A percentile compares a stretch with the other conserved stretches of the same genome.
These are phyloP conservation scores for Aciculosporium take DNA, from an alignment of 2,329 filamentous ascomycete genomes.

Conservation along the genomic window DNA sequence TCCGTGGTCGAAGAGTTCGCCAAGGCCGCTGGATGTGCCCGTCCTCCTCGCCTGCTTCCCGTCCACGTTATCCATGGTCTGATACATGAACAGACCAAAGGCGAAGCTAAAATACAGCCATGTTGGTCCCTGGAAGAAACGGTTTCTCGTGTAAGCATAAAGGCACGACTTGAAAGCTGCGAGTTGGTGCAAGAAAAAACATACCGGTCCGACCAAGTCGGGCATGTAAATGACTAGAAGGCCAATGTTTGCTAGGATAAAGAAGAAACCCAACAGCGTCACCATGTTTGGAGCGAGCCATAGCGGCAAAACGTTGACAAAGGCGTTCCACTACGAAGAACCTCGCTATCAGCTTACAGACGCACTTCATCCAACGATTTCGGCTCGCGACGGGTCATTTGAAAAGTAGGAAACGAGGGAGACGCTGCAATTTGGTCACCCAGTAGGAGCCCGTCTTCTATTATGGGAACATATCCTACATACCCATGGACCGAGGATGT, in stretches of 20 bases:
- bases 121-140: conserved; percentile 48
- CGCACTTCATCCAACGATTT: too few species aligned
- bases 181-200: conserved; percentile 16
- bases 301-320: conserved; percentile 79
- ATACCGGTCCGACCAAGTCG: conserved; percentile 76
- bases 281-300: conserved; percentile 98
- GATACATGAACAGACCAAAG: conserved; percentile 94
- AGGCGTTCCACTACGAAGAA: conserved; percentile 74
- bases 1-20: conserved; percentile 95
- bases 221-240: conserved; percentile 68
- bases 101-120: conserved; percentile 97
- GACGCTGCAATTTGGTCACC: too few species aligned
- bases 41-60: conserved; percentile 94
- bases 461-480: conserved; percentile 18
- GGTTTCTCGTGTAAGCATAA: neutral
- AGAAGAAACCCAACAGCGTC: conserved; percentile 86
- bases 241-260: conserved; percentile 74
- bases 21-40: conserved; percentile 84
- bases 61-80: conserved; percentile 97
- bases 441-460: neutral
- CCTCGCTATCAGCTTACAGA: conserved; percentile 3
- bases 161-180: neutral
- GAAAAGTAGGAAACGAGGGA: too few species aligned
- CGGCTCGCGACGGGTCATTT: too few species aligned
- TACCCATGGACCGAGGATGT: conserved; percentile 93